Evolutionary conservation across 305 asterid species (phyloP), one percentile per base, ranked within the genome.

Genomic region (Coffea humblotiana): DNA sequence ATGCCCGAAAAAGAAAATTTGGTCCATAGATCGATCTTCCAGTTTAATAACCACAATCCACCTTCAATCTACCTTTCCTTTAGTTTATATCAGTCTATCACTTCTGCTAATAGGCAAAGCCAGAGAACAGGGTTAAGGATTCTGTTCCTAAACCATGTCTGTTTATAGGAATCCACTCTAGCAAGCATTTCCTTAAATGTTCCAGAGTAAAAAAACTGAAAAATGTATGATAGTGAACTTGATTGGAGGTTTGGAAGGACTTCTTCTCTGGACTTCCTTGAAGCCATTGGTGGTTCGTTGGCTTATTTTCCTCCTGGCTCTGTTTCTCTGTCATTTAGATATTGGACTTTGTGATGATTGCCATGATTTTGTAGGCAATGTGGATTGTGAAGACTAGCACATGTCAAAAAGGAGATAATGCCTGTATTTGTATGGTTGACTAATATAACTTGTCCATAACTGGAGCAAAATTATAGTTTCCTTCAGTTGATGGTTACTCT

Each of bases 381-480:
- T 16, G n/a, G 3, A 40, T 40, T 40, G 43, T 40, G 43, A 40
- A 40, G 0, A 15, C 25, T 18, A 23, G 48, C 15, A 27, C 25
- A 56, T 71, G 64, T 9, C 23, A 52, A 56, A 2, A n/a, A 25
- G 54, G 18, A 32, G 43, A 43, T 18, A 49, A 71, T 3, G 29
- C 23, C 21, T 6, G 4, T 19, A 27, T 43, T 49, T 49, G 21
- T 43, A 69, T 29, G 32, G 47, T 77, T 69, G 15, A 35, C 19
- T 63, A 37, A 14, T 72, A 47, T 63, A 47, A 43, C 21, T 72
- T 80, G 63, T 61, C 54, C 66, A 63, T 60, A 61, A 32, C 35
- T 58, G 32, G n/a, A n/a, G 75, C 68, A 25, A 65, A 61, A 49
- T 60, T n/a, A 75, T 70, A 19, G 48, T 25, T 64, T 70, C 67